These are phyloP conservation scores for Coemansia sp. DNA, from an alignment of 192 early-diverging fungal species.

Conservation along the genomic window DNA sequence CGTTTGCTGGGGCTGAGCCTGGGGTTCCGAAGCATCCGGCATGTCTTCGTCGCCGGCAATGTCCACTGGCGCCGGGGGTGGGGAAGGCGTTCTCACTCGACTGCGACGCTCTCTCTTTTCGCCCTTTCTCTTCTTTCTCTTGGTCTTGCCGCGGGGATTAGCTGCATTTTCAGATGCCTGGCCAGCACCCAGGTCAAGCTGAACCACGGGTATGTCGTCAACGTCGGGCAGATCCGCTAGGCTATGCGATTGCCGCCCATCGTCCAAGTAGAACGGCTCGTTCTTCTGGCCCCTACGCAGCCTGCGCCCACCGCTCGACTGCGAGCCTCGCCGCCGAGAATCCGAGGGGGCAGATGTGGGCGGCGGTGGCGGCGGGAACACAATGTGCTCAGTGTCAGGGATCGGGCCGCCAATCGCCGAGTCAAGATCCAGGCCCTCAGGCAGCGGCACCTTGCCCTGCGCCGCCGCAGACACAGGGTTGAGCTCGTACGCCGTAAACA, in stretches of 20 bases:
- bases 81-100: conserved; percentile 25
- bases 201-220: conserved; percentile 82
- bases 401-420: conserved; percentile 77
- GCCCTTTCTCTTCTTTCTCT: conserved; percentile 15
- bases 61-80: conserved; percentile 35
- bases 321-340: conserved; percentile 28
- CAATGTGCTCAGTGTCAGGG: conserved; percentile 61
- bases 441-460: conserved; percentile 87
- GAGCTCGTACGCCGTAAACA: conserved; percentile 83
- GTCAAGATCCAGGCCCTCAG: conserved; percentile 85
- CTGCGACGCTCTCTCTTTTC: conserved; percentile 24
- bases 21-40: conserved; percentile 10
- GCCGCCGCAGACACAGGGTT: conserved; percentile 91
- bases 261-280: conserved; percentile 58
- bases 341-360: conserved; percentile 14
- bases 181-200: conserved; percentile 63
- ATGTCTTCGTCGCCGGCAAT: conserved; percentile 55
- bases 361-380: conserved; percentile 50
- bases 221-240: conserved; percentile 67
- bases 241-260: conserved; percentile 20
- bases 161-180: not conserved
- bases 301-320: conserved; percentile 28
- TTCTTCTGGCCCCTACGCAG: conserved; percentile 59
- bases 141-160: conserved; percentile 14
- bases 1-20: conserved; percentile 5